These are phyloP conservation scores for Hanseniaspora nectarophila DNA, from an alignment of 805 yeast genomes.

Conservation along the genomic window DNA sequence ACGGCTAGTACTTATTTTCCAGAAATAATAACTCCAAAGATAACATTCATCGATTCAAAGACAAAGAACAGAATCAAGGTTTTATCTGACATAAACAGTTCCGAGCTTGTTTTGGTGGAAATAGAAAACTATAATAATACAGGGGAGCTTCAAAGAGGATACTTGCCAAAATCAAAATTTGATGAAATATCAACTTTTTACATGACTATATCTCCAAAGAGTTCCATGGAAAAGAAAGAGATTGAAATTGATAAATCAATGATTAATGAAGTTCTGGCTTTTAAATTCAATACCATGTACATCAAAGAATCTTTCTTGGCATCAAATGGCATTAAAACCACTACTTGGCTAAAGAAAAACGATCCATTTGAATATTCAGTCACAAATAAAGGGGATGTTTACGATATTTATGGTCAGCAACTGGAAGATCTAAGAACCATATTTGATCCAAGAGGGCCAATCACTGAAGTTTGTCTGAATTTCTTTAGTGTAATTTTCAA, in stretches of 20 bases:
- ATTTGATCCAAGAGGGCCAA: conserved; percentile 5
- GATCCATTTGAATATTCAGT: neutral
- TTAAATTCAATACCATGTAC: neutral
- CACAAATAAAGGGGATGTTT: neutral
- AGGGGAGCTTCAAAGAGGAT: neutral
- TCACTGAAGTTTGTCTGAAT: neutral
- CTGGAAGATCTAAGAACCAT: conserved; percentile 4
- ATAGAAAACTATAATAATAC: neutral
- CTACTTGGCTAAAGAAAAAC: neutral
- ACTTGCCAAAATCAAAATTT: conserved; percentile 1
- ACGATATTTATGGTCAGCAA: neutral
- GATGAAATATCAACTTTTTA: neutral
- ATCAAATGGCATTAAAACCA: neutral
- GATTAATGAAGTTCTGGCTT: neutral
- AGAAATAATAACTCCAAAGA: neutral
- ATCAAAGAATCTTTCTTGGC: neutral
- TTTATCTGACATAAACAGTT: neutral
- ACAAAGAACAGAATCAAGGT: conserved; percentile 2
- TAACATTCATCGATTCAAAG: conserved; percentile 2
- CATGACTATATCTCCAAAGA: neutral
- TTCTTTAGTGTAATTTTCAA: conserved; percentile 17
- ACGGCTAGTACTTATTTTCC: too few species aligned
- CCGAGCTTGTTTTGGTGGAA: neutral
- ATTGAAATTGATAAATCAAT: neutral
- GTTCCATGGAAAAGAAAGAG: neutral